These are phyloP conservation scores for Mikania micrantha DNA, from an alignment of 129 eudicot species.

Conservation along the genomic window DNA sequence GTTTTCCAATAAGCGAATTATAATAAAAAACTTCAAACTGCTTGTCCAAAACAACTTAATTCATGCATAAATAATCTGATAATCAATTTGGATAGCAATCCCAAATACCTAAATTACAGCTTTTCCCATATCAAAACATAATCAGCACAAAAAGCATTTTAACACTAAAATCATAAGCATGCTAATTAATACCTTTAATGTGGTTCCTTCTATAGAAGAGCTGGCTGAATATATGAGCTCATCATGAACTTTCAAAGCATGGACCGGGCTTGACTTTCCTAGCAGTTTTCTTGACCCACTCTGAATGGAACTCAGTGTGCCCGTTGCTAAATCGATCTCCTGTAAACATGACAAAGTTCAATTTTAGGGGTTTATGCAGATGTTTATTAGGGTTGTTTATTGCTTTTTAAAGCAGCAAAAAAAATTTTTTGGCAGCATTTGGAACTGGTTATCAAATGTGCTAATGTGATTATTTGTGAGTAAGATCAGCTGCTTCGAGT, in stretches of 20 bases:
- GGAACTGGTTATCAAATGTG: background rate
- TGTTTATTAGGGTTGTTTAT: background rate
- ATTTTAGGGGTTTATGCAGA: background rate
- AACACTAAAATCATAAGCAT: background rate
- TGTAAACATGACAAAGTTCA: slow-evolving; percentile 17
- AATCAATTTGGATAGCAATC: too few relatives aligned
- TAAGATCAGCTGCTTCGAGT: background rate
- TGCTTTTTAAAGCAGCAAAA: background rate
- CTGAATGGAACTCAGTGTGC: slow-evolving; percentile 59
- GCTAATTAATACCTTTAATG: slow-evolving; percentile 47
- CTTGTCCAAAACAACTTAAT: background rate
- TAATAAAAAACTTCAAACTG: too few relatives aligned
- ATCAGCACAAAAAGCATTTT: background rate
- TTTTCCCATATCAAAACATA: background rate
- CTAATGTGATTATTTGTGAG: background rate
- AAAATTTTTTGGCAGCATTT: background rate
- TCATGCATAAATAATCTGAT: background rate
- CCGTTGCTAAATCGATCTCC: slow-evolving; percentile 73
- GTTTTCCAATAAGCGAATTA: too few relatives aligned
- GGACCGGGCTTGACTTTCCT: slow-evolving; percentile 52
- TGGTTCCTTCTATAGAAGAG: slow-evolving; percentile 61
- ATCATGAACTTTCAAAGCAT: slow-evolving; percentile 52
- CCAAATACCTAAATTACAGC: too few relatives aligned
- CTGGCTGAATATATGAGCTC: slow-evolving; percentile 53
- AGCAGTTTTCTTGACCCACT: slow-evolving; percentile 63